These are phyloP conservation scores for Cyberlindnera veronae DNA, from an alignment of 805 yeast genomes.

Conservation along the genomic window DNA sequence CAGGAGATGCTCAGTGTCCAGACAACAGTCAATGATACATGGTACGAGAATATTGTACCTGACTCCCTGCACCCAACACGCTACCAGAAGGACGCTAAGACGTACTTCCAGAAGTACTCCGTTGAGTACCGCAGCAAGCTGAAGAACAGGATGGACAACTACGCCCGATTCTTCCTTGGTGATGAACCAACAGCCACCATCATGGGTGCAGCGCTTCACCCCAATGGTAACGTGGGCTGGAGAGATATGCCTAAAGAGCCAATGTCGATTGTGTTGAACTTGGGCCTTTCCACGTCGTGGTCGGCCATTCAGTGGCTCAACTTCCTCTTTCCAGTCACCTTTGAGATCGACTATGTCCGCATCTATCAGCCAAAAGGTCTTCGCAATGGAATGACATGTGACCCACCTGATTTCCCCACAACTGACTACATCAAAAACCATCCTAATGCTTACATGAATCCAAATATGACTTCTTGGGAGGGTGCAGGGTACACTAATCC, in stretches of 20 bases:
- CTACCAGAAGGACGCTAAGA: slow-evolving; percentile 3
- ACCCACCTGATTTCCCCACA: slow-evolving; percentile 46
- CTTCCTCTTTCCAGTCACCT: slow-evolving; percentile 39
- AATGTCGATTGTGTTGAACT: slow-evolving; percentile 45
- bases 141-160: slow-evolving; percentile 23
- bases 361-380: slow-evolving; percentile 44
- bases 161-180: slow-evolving; percentile 42
- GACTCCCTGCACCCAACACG: slow-evolving; percentile 7
- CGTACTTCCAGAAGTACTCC: slow-evolving; percentile 39
- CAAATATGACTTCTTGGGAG: slow-evolving; percentile 42
- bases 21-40: slow-evolving; percentile 40
- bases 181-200: slow-evolving; percentile 44
- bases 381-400: slow-evolving; percentile 40
- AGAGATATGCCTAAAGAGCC: slow-evolving; percentile 47
- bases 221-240: slow-evolving; percentile 50
- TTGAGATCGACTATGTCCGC: slow-evolving; percentile 45
- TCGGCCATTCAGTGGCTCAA: slow-evolving; percentile 47
- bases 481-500: slow-evolving; percentile 44
- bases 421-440: slow-evolving; percentile 41
- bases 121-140: slow-evolving; percentile 40
- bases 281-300: slow-evolving; percentile 50
- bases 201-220: slow-evolving; percentile 40
- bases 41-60: slow-evolving; percentile 43
- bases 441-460: slow-evolving; percentile 38
- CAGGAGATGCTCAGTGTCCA: slow-evolving; percentile 48